Conservation (phyloP, 306 rosid genomes). For the Cicer yamashitae region DNA sequence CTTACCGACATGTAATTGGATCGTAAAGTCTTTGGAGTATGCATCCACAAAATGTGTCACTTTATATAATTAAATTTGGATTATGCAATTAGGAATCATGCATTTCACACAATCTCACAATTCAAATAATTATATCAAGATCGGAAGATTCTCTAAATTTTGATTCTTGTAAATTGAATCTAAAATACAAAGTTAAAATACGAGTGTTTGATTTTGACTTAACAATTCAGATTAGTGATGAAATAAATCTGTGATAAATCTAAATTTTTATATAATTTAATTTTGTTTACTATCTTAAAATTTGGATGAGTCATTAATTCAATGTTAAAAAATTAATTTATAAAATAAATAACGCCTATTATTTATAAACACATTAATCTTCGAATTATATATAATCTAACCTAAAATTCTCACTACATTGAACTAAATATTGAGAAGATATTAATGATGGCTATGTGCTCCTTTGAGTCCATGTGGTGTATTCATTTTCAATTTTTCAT, state of each 20-base stretch:
- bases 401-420: no score
- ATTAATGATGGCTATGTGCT: slow-evolving; percentile 27
- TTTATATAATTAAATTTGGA: not conserved
- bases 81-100: not conserved
- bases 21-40: not conserved
- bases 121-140: not conserved
- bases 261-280: no score
- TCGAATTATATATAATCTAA: no score
- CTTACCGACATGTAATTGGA: not conserved
- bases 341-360: no score
- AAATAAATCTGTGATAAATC: fast-evolving
- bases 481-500: slow-evolving; percentile 28
- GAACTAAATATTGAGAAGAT: not conserved
- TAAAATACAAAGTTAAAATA: not conserved
- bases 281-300: no score
- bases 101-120: not conserved
- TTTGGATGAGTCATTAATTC: no score
- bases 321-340: no score
- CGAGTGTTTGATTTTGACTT: not conserved
- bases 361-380: no score
- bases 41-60: not conserved
- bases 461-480: slow-evolving; percentile 53
- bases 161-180: not conserved
- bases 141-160: not conserved
- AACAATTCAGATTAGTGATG: not conserved